Base-by-base conservation (phyloP, 164 flowering plant species). In the Brasenia schreberi region DNA sequence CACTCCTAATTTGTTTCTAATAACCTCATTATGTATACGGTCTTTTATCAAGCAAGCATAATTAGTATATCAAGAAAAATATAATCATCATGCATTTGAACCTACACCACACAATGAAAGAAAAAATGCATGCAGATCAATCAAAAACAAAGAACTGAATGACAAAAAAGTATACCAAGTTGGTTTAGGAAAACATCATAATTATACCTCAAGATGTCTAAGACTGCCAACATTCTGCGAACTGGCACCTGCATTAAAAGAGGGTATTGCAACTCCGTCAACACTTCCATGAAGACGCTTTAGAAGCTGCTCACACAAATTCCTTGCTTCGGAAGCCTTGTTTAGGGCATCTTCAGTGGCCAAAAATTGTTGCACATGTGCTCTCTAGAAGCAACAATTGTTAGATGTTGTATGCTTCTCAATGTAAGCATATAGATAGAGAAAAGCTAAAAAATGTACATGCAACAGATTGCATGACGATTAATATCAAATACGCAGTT, bases 271-370 rank as follows among this genome's bases (percentile, higher is more conserved):
- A 66, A 75, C 72, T 27, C 68, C 74, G 76, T 85, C 94, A 67
- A 67, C 74, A 74, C 79, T 80, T 73, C 94, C 94, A 66, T 85
- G 84, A 62, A 95, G 77, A 43, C 88, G 90, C 70, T 80, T 84
- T 62, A 87, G 69, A 69, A 90, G 96, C 70, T 80, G 84, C 73
- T 87, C 84, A 71, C 83, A 81, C 65, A 79, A 66, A 56, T 78
- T 82, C 76, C 92, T 77, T 62, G 99, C 97, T 78, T 95, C 99
- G 59, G 90, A 86, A 72, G 99, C 98, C 81, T 90, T 90, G 76
- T 95, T 95, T 16, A 87, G 80, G 56, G 97, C 92, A 84, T 92
- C 99, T 87, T 95, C 97, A 72, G 99, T 92, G 62, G 96, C 98
- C 78, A 95, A 73, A 85, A 95, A 95, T 77, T 95, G 97, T 70